Evolutionary conservation across 179 eudicot genomes (phyloP).

Genomic region (Heliamphora pulchella): DNA sequence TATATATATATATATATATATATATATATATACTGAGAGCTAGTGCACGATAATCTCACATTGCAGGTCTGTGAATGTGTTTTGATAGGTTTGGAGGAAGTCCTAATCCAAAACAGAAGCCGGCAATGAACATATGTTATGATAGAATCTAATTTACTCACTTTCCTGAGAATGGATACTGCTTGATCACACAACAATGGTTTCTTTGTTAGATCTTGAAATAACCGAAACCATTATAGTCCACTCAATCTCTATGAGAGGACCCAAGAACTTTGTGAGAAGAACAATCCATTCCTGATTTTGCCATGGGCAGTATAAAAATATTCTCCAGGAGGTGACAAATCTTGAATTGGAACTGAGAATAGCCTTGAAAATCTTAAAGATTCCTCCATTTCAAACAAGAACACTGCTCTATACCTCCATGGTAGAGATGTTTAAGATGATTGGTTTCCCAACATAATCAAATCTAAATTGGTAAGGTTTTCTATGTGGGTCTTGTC

Average conservation of each 20-base stretch:
- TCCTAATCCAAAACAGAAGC: background rate
- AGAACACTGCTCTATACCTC: background rate
- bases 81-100: background rate
- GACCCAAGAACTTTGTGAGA: background rate
- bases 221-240: background rate
- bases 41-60: too few species aligned
- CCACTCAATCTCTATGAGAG: background rate
- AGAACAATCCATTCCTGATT: background rate
- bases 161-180: background rate
- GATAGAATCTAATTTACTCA: background rate
- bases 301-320: slow-evolving; percentile 4
- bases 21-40: too few species aligned
- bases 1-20: too few species aligned
- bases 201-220: background rate
- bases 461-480: background rate
- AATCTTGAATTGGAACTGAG: slow-evolving; percentile 6
- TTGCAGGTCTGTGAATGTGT: background rate
- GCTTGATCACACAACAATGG: background rate
- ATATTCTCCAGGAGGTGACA: background rate
- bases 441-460: background rate
- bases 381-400: background rate
- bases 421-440: background rate
- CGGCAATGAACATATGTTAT: background rate
- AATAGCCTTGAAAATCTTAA: background rate
- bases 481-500: background rate